A percentile compares a stretch with the other conserved stretches of the same genome.
phyloP scores from a whole-genome alignment of 2,329 filamentous ascomycete species.

The Mariannaea sp. region DNA sequence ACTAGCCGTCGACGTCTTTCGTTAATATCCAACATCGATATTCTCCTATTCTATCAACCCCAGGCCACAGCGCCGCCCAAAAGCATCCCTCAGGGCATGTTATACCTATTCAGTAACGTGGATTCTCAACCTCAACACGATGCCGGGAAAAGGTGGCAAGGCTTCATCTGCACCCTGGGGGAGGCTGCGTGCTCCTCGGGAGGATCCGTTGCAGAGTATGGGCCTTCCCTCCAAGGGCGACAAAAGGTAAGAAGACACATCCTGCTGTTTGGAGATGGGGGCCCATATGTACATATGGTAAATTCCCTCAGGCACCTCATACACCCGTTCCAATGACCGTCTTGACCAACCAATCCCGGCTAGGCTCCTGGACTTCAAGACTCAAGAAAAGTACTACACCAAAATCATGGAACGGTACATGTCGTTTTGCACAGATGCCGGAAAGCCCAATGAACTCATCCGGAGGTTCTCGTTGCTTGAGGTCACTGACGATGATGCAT shows the following conservation, averaged over 20 bases:
- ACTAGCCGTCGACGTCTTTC: conserved; percentile 13
- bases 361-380: conserved; percentile 74
- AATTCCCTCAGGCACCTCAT: neutral
- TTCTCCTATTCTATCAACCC: neutral
- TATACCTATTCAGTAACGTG: neutral
- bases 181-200: conserved; percentile 72
- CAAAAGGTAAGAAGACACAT: conserved; percentile 63
- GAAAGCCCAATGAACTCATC: conserved; percentile 73
- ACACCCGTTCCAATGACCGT: neutral
- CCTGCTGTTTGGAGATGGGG: neutral
- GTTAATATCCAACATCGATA: conserved; percentile 9
- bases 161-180: conserved; percentile 64
- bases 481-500: conserved; percentile 19
- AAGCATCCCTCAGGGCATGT: neutral
- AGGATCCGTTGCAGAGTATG: conserved; percentile 79
- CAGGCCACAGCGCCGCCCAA: neutral
- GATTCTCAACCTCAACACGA: conserved; percentile 18
- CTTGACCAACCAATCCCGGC: conserved; percentile 4
- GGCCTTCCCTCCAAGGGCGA: conserved; percentile 93
- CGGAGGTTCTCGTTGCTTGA: conserved; percentile 72
- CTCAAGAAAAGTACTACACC: conserved; percentile 84
- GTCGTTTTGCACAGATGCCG: conserved; percentile 79
- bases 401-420: conserved; percentile 89
- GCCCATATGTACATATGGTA: neutral
- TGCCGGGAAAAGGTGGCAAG: conserved; percentile 41